Evolutionary conservation across 2,329 filamentous ascomycete species (phyloP), one percentile per base, ranked within the genome.

Genomic region (Cladosporium velox): DNA sequence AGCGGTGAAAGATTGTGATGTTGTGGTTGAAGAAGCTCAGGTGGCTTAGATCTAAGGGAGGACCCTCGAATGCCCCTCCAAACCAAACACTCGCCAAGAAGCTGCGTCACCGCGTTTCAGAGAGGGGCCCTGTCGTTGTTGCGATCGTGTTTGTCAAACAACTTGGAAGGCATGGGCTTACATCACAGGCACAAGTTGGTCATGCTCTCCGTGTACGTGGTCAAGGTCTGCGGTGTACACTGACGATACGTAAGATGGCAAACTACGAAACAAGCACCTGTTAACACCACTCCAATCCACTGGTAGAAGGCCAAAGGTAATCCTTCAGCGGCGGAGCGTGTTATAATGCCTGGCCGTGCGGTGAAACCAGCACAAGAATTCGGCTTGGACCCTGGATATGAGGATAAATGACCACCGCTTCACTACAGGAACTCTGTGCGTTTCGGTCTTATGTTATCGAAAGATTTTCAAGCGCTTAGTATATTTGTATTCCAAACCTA

Each of bases 51-150:
- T 21, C 28, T n/a, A 18, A 30, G 10, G 12, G 18, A 21, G 18
- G 61, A 64, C 61, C 51, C 61, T 64, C 26, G 24, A 41, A 7
- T 57, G 61, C 61, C 61, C 61, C 61, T 64, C 61, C 61, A 64
- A 26, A 54, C 28, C 28, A 34, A 47, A 47, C 41, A 21, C 8
- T 47, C n/a, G 52, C 52, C 52, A 55, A 55, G 52, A 34, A 34
- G 7, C 18, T 55, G 52, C 52, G 52, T 55, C 52, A 55, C 52
- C 26, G 26, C 52, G 52, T 55, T 55, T 55, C 52, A 54, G 51
- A 18, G 44, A 28, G 51, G 14, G 18, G 24, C 26, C 15, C 14
- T 47, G 41, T 47, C n/a, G 10, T 18, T 4, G n/a, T 4, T 12
- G 41, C 28, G 28, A 24, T 44, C 18, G 8, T 47, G n/a, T 30